Evolutionary conservation across 176 grass and related monocot genomes (phyloP).

Genomic region (Cenchrus purpureus): DNA sequence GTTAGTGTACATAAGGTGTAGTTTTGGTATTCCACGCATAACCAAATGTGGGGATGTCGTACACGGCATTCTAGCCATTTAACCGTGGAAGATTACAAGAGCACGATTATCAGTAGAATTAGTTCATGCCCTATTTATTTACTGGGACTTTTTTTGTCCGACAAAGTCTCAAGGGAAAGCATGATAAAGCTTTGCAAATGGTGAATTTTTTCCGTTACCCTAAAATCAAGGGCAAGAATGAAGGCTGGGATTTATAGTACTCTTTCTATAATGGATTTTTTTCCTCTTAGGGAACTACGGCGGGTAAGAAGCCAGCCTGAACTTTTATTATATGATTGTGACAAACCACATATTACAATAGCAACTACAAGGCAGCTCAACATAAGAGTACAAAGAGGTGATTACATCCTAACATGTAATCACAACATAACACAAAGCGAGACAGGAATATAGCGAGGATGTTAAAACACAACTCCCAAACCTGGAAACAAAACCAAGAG

Average conservation of each 20-base stretch:
- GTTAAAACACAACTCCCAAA: too few species aligned
- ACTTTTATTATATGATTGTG: too few species aligned
- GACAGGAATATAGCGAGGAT: too few species aligned
- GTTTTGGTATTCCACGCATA: constrained; percentile 32
- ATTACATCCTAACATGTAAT: too few species aligned
- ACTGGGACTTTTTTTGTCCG: not conserved
- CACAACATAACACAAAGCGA: too few species aligned
- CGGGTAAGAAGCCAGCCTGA: too few species aligned
- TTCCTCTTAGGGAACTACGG: too few species aligned
- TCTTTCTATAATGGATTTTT: not conserved
- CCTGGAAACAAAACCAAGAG: too few species aligned
- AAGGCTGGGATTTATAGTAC: not conserved
- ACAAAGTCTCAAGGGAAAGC: not conserved
- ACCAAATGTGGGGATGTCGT: constrained; percentile 22
- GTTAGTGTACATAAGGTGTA: constrained; percentile 58
- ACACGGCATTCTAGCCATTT: constrained; percentile 8
- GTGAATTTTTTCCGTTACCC: not conserved
- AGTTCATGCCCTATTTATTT: constrained; percentile 34
- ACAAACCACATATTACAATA: too few species aligned
- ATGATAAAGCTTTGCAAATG: not conserved
- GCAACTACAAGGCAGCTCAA: too few species aligned
- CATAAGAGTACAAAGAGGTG: too few species aligned
- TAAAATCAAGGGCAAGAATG: not conserved
- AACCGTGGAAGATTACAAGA: constrained; percentile 30
- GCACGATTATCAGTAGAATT: constrained; percentile 9